phyloP scores from a whole-genome alignment of 139 green algal species.

The Spirogloea muscicola region DNA sequence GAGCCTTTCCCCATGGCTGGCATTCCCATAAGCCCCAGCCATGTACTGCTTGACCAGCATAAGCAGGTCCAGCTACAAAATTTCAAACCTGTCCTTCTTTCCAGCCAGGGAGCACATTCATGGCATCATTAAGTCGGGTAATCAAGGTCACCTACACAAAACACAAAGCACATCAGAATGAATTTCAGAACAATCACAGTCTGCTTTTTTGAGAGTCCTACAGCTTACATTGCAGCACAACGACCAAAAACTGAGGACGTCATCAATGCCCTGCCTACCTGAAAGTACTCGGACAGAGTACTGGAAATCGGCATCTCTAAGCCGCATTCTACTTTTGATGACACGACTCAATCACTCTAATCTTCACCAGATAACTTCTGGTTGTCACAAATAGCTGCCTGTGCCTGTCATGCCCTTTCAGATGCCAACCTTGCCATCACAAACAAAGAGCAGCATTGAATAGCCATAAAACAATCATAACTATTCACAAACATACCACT shows the following conservation, averaged over 20 bases:
- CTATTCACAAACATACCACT: conserved; percentile 26
- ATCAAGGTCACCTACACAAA: conserved; percentile 6
- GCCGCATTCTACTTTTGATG: no score
- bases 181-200: background rate
- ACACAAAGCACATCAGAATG: background rate
- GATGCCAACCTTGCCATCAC: background rate
- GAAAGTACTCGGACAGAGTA: no score
- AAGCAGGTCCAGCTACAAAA: no score
- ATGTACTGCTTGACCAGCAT: no score
- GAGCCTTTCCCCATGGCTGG: no score
- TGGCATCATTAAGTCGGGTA: conserved; percentile 15
- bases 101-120: background rate
- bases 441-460: background rate
- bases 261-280: background rate
- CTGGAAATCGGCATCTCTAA: no score
- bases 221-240: background rate
- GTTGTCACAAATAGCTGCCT: no score
- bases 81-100: background rate
- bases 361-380: no score
- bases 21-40: no score
- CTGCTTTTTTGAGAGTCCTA: background rate
- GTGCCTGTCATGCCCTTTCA: background rate
- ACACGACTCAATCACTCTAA: no score
- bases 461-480: background rate
- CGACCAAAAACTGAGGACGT: background rate